phyloP scores from a whole-genome alignment of 176 grass and related monocot genomes.

The barley (Hordeum vulgare) region DNA sequence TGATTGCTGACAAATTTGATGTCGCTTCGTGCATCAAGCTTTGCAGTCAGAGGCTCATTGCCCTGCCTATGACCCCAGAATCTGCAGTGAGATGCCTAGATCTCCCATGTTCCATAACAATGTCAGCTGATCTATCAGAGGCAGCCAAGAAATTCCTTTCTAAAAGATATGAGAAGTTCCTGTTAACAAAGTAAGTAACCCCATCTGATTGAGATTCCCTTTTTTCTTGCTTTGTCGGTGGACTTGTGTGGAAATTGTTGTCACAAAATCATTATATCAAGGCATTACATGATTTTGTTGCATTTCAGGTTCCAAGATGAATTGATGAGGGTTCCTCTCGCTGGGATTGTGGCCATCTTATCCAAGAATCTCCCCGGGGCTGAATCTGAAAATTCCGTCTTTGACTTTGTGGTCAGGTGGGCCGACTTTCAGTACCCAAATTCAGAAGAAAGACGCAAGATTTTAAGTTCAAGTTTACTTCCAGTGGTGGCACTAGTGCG shows the following conservation, averaged over 20 bases:
- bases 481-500: background rate
- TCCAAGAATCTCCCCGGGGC: background rate
- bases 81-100: background rate
- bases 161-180: background rate
- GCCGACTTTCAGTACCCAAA: background rate
- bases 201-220: background rate
- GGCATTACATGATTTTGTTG: background rate
- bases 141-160: background rate
- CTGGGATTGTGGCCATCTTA: background rate
- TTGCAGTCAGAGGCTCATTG: background rate
- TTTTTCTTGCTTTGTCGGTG: background rate
- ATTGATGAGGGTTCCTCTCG: background rate
- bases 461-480: background rate
- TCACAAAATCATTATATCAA: background rate
- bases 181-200: background rate
- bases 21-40: too few relatives aligned
- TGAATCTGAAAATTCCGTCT: background rate
- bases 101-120: background rate
- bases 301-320: background rate
- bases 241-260: background rate
- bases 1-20: background rate
- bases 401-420: background rate
- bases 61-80: background rate
- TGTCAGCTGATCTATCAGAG: background rate
- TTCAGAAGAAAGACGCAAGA: background rate